A percentile compares a stretch with the other conserved stretches of the same genome.
phyloP scores from a whole-genome alignment of 129 eudicot species.

The Escallonia rubra region DNA sequence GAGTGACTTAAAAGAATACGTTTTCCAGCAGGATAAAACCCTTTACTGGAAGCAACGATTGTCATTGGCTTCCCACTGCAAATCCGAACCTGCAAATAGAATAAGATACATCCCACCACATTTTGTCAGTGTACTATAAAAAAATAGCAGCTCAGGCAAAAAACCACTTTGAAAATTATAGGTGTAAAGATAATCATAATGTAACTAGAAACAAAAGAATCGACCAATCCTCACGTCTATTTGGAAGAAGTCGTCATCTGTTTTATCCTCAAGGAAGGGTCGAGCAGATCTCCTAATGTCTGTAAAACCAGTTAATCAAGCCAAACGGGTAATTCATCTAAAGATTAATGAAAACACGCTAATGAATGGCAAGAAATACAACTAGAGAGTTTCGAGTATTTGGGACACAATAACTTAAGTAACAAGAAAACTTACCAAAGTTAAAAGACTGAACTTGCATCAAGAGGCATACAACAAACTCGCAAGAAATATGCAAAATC shows the following conservation, averaged over 20 bases:
- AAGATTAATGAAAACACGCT: background rate
- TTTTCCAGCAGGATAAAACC: slow-evolving; percentile 87
- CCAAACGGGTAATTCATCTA: background rate
- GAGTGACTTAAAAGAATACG: slow-evolving; percentile 58
- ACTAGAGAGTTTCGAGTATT: background rate
- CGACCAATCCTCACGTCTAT: slow-evolving; percentile 63
- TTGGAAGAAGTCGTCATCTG: slow-evolving; percentile 88
- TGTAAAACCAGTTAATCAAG: slow-evolving; percentile 31
- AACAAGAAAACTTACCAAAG: no score
- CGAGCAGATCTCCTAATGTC: slow-evolving; percentile 91
- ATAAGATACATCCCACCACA: slow-evolving; percentile 6
- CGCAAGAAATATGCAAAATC: no score
- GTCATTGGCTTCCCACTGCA: slow-evolving; percentile 94
- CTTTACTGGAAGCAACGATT: slow-evolving; percentile 72
- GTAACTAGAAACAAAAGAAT: slow-evolving; percentile 10
- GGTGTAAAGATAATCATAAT: background rate
- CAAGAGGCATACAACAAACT: no score
- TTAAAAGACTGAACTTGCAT: no score
- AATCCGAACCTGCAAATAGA: slow-evolving; percentile 61
- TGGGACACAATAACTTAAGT: no score
- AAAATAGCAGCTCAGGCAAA: background rate
- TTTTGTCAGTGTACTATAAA: background rate
- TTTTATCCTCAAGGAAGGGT: slow-evolving; percentile 83
- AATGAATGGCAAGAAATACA: background rate
- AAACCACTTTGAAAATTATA: no score